Percentiles rank a stretch among this genome's conserved stretches.
These are phyloP conservation scores for Hapsidospora chrysogenum DNA, from an alignment of 495 filamentous ascomycete genomes.

Conservation along the genomic window DNA sequence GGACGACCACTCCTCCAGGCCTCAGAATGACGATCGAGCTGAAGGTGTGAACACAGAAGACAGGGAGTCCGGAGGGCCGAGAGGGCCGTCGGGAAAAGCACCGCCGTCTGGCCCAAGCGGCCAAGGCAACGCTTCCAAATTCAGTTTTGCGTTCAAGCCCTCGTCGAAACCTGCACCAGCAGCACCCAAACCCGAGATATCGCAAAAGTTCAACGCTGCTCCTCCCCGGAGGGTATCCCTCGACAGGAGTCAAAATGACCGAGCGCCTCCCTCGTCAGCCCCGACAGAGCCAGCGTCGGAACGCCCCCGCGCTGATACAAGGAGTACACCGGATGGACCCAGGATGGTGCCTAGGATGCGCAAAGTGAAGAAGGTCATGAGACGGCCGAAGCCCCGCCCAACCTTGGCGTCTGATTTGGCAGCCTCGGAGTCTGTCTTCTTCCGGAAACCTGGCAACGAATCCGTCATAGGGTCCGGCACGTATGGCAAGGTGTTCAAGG, in stretches of 20 bases:
- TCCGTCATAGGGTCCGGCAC: conserved; percentile 88
- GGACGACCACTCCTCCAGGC: neutral
- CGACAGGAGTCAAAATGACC: conserved; percentile 6
- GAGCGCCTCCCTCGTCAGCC: conserved; percentile 5
- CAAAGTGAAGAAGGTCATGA: conserved; percentile 52
- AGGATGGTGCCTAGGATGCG: conserved; percentile 31
- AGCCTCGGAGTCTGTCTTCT: conserved; percentile 71
- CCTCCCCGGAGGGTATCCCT: conserved; percentile 17
- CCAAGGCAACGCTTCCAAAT: conserved; percentile 43
- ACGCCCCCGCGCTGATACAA: conserved; percentile 1
- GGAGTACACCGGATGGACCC: conserved; percentile 2
- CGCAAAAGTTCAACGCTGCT: conserved; percentile 49
- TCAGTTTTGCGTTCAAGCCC: conserved; percentile 76
- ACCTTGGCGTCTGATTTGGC: conserved; percentile 53
- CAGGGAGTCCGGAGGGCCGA: no score
- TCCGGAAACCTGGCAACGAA: conserved; percentile 82
- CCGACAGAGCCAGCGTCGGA: conserved; percentile 19
- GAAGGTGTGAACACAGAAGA: no score
- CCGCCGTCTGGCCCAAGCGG: no score
- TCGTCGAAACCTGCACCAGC: conserved; percentile 40
- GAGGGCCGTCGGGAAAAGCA: conserved; percentile 28
- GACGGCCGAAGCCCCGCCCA: conserved; percentile 54
- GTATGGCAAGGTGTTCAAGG: conserved; percentile 97
- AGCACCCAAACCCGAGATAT: conserved; percentile 53
- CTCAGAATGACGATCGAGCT: conserved; percentile 1